Conservation (phyloP, 495 filamentous ascomycete genomes). For the Thermochaetoides thermophila region DNA sequence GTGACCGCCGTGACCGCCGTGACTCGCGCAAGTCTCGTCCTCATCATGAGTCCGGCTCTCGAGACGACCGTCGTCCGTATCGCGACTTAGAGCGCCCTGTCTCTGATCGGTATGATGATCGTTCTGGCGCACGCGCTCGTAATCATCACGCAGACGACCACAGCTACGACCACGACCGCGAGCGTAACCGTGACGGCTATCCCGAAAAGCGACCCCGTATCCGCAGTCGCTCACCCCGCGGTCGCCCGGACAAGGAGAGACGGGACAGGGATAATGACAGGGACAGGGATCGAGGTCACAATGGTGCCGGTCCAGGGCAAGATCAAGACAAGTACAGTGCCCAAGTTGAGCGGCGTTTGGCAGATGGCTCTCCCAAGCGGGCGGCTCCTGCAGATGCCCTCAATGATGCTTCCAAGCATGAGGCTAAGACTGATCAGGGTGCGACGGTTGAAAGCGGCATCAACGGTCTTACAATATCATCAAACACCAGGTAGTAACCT, state of each 20-base stretch:
- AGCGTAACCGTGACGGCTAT: slow-evolving; percentile 24
- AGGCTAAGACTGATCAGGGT: slow-evolving; percentile 51
- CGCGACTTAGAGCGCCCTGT: slow-evolving; percentile 53
- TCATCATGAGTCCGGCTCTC: slow-evolving; percentile 39
- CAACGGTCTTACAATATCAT: slow-evolving; percentile 13
- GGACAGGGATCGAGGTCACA: slow-evolving; percentile 5
- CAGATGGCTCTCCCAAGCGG: slow-evolving; percentile 18
- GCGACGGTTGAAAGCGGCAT: slow-evolving; percentile 41
- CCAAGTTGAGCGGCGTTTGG: slow-evolving; percentile 28
- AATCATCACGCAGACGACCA: slow-evolving; percentile 7
- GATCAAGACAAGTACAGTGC: slow-evolving; percentile 24
- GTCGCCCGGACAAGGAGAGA: slow-evolving; percentile 27
- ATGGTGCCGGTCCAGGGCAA: slow-evolving; percentile 4
- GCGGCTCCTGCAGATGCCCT: slow-evolving; percentile 18
- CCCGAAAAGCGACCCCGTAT: slow-evolving; percentile 50
- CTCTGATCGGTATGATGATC: slow-evolving; percentile 30
- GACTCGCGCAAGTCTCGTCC: slow-evolving; percentile 45
- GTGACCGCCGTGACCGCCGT: slow-evolving; percentile 16
- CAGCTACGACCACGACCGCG: slow-evolving; percentile 9
- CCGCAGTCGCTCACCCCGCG: slow-evolving; percentile 50
- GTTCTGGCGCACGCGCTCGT: slow-evolving; percentile 6
- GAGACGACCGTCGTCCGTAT: slow-evolving; percentile 31
- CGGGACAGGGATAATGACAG: slow-evolving; percentile 24
- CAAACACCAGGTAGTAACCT: slow-evolving; percentile 7
- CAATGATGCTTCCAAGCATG: slow-evolving; percentile 34